Percentiles rank a stretch among this genome's conserved stretches.
Conservation (phyloP, 2,329 filamentous ascomycete species). For the Bisporella sp. region DNA sequence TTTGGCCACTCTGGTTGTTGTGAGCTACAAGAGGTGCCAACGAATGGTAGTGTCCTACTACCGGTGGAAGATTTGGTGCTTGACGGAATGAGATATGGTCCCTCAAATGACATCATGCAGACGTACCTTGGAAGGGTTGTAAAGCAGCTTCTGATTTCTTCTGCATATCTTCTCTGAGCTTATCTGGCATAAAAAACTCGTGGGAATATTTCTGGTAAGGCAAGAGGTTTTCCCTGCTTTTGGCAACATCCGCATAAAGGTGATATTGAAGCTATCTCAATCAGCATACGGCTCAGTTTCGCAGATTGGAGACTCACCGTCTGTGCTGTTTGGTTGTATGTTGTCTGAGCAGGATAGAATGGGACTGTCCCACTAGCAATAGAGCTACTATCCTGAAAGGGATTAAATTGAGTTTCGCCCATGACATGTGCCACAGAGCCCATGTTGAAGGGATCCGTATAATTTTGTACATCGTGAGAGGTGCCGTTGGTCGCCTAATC, state of each 20-base stretch:
- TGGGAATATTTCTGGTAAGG: constrained; percentile 82
- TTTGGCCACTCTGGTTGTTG: constrained; percentile 57
- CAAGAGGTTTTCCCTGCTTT: constrained; percentile 72
- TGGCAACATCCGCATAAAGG: constrained; percentile 80
- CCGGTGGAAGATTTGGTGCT: not conserved
- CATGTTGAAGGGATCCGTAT: constrained; percentile 61
- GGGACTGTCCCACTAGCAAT: constrained; percentile 47
- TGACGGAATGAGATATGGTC: too few relatives aligned
- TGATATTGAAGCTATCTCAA: constrained; percentile 72
- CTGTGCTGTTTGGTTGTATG: constrained; percentile 45
- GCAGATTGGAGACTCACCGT: constrained; percentile 41
- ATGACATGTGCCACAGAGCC: constrained; percentile 45
- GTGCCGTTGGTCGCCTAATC: constrained; percentile 38
- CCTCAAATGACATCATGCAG: not conserved
- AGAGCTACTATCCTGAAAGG: constrained; percentile 66
- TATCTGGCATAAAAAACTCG: constrained; percentile 87
- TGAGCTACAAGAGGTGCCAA: constrained; percentile 70
- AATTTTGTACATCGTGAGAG: constrained; percentile 38
- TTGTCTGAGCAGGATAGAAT: constrained; percentile 57
- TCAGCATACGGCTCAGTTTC: constrained; percentile 2
- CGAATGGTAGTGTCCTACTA: constrained; percentile 63
- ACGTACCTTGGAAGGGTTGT: constrained; percentile 73
- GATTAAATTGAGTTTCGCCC: constrained; percentile 53
- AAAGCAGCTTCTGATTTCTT: constrained; percentile 80
- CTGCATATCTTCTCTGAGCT: constrained; percentile 79